A percentile compares a stretch with the other conserved stretches of the same genome.
These are phyloP conservation scores for Colletotrichum nymphaeae DNA, from an alignment of 2,329 filamentous ascomycete species.

Conservation along the genomic window DNA sequence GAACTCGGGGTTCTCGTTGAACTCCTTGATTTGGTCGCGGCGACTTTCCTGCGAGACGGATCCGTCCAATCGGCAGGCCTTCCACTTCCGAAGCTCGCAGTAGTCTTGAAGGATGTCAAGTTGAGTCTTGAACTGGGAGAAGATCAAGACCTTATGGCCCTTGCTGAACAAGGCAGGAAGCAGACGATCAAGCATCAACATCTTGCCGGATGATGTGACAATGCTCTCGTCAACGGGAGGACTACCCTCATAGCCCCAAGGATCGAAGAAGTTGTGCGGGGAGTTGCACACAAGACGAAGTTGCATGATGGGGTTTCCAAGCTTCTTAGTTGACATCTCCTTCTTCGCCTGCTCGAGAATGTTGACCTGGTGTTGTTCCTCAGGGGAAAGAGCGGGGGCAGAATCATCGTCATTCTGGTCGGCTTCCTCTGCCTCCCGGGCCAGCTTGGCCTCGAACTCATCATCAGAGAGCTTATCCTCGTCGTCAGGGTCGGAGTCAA, in stretches of 20 bases:
- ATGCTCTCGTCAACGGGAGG: conserved; percentile 80
- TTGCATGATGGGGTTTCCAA: conserved; percentile 94
- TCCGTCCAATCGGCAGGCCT: conserved; percentile 90
- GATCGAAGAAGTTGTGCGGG: conserved; percentile 97
- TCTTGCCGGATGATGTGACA: conserved; percentile 91
- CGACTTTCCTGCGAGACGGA: conserved; percentile 81
- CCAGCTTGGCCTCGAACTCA: conserved; percentile 84
- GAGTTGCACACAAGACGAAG: conserved; percentile 92
- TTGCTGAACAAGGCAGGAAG: conserved; percentile 78
- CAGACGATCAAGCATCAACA: conserved; percentile 91
- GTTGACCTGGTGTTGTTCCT: conserved; percentile 73
- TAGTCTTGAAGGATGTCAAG: conserved; percentile 93
- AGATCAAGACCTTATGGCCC: conserved; percentile 92
- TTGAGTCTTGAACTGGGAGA: conserved; percentile 96
- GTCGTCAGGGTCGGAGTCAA: conserved; percentile 69
- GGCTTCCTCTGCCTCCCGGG: conserved; percentile 65
- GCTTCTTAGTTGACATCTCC: conserved; percentile 89
- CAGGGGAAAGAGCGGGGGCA: conserved; percentile 54
- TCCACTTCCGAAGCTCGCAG: conserved; percentile 83
- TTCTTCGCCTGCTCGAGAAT: conserved; percentile 85
- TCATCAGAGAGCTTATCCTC: conserved; percentile 77
- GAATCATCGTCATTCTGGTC: conserved; percentile 47
- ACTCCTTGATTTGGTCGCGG: conserved; percentile 76
- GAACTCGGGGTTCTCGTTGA: conserved; percentile 73
- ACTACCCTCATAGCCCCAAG: conserved; percentile 74